Base-by-base conservation (phyloP, 2,329 filamentous ascomycete species). In the Amauroascus niger region DNA sequence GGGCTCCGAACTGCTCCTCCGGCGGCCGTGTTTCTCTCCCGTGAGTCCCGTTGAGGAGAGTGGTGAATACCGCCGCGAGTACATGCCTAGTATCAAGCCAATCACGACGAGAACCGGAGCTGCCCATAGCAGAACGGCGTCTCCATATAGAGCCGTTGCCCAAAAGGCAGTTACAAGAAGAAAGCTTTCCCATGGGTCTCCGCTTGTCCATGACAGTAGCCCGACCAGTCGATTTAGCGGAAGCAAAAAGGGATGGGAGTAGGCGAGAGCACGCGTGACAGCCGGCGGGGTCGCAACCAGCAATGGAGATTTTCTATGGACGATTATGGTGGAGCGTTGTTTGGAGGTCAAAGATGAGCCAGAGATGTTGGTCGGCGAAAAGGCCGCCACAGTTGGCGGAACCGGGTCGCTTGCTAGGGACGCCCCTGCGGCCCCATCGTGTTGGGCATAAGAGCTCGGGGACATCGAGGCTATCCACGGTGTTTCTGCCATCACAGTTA, bases 141-240 rank as follows among this genome's bases (percentile, higher is more conserved):
- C 89, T 46, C 89, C 90, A 67, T 97, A 97, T 18, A 96, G 76
- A 13, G 88, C 84, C 9, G 83, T 71, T 2, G 83, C 86, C 93
- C 93, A 98, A 66, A 95, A 98, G 30, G 74, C 78, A 16, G 83
- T 83, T 2, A 98, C 78, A 30, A 98, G 69, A 57, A 98, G 75
- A 65, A 97, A 98, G 75, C 90, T 96, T 75, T 97, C 89, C 91
- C 91, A 98, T 0, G 90, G 83, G 67, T 98, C 93, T 37, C 81
- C 86, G 0, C 86, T 90, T 7, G 88, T 95, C 93, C 93, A 98
- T 72, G 87, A 95, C 58, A 98, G 66, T 57, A 98, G 74, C 0
- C 91, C 93, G 2, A 80, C 85, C 14, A 95, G 71, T 65, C 86
- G 87, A 68, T 96, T 97, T 54, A 97, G 75, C 5, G 90, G 89